Evolutionary conservation across 805 yeast species (phyloP).

Genomic region (Barnettozyma salicaria): DNA sequence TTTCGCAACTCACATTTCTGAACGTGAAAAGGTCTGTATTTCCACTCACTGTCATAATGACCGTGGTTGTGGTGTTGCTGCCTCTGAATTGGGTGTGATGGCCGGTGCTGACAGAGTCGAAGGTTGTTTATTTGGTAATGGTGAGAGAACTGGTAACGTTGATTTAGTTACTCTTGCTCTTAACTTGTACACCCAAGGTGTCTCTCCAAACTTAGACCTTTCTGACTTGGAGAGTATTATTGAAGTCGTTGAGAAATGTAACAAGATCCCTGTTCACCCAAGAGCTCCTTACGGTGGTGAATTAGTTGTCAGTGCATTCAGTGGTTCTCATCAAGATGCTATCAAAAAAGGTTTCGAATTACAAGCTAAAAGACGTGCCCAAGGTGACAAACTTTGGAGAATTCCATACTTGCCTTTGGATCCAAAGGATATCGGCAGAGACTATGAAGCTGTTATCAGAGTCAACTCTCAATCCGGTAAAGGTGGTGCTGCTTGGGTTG

Average conservation of each 20-base stretch:
- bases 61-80: constrained; percentile 82
- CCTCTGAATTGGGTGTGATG: constrained; percentile 65
- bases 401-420: constrained; percentile 76
- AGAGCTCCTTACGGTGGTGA: constrained; percentile 82
- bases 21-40: constrained; percentile 64
- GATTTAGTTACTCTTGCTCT: constrained; percentile 71
- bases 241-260: constrained; percentile 67
- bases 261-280: constrained; percentile 66
- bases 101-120: constrained; percentile 88
- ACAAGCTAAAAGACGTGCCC: constrained; percentile 44
- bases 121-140: constrained; percentile 78
- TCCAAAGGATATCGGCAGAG: constrained; percentile 77
- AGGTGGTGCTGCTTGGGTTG: constrained; percentile 84
- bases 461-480: constrained; percentile 85
- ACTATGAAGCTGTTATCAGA: constrained; percentile 75
- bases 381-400: constrained; percentile 52
- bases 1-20: constrained; percentile 58
- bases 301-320: constrained; percentile 71
- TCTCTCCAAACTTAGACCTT: constrained; percentile 64
- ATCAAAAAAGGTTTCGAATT: constrained; percentile 59
- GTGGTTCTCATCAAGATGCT: constrained; percentile 70
- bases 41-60: constrained; percentile 76
- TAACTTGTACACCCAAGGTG: constrained; percentile 75
- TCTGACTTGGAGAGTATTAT: constrained; percentile 62
- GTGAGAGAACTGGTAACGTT: constrained; percentile 83